These are phyloP conservation scores for Suhomyces wounanorum DNA, from an alignment of 1,139 yeast species.

Conservation along the genomic window DNA sequence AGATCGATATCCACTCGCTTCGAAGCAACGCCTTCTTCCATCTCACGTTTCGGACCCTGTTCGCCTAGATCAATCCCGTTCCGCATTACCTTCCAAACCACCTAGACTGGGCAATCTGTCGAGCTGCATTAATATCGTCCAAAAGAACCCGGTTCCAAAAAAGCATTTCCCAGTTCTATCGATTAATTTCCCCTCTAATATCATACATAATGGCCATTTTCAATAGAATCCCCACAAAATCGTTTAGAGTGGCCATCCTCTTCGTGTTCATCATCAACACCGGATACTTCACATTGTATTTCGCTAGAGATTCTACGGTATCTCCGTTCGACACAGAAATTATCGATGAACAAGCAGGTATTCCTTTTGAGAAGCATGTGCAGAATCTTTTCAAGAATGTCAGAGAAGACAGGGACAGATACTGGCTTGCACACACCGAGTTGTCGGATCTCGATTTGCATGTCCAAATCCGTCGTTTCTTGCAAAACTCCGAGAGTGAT, in stretches of 20 bases:
- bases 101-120: too few relatives aligned
- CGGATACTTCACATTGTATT: conserved; percentile 6
- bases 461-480: conserved; percentile 15
- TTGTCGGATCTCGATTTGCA: conserved; percentile 11
- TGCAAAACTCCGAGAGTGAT: conserved; percentile 18
- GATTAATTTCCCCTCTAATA: too few relatives aligned
- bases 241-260: conserved; percentile 3
- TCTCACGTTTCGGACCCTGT: too few relatives aligned
- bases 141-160: background rate
- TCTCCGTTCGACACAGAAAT: background rate
- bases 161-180: too few relatives aligned
- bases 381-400: conserved; percentile 11
- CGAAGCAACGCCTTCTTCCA: too few relatives aligned
- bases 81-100: too few relatives aligned
- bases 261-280: conserved; percentile 8
- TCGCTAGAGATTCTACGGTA: background rate
- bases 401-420: conserved; percentile 14
- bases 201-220: background rate
- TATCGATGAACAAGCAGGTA: background rate
- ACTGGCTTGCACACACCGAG: conserved; percentile 19
- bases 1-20: too few relatives aligned
- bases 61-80: too few relatives aligned
- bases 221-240: background rate
- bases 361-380: conserved; percentile 5
- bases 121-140: too few relatives aligned